Evolutionary conservation across 257 asterid species (phyloP).

Genomic region (Solanum microdontum): DNA sequence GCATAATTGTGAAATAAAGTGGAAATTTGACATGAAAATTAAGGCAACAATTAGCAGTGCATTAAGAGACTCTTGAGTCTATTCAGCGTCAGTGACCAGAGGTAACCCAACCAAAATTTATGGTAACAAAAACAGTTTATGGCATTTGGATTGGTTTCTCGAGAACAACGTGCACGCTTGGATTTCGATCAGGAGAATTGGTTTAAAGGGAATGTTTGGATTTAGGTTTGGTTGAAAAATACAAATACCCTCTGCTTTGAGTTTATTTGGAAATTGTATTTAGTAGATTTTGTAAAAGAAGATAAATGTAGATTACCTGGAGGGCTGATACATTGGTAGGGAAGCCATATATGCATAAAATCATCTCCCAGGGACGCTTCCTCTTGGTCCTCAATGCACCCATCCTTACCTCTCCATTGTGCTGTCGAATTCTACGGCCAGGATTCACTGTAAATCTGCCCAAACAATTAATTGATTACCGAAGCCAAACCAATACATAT

Average conservation of each 20-base stretch:
- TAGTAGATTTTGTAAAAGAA: not conserved
- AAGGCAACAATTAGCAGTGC: not conserved
- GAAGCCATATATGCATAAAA: constrained; percentile 84
- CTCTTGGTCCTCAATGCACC: constrained; percentile 87
- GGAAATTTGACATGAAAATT: not conserved
- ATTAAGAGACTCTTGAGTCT: not conserved
- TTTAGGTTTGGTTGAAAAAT: not conserved
- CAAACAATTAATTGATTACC: not conserved
- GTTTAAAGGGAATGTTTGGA: not conserved
- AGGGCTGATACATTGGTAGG: constrained; percentile 82
- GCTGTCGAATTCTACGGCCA: constrained; percentile 84
- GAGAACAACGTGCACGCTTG: not conserved
- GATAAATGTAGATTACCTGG: constrained; percentile 37
- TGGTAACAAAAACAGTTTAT: not conserved
- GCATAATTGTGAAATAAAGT: not conserved
- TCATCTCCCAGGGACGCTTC: constrained; percentile 99
- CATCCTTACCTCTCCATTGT: constrained; percentile 71
- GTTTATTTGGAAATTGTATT: not conserved
- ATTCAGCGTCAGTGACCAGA: not conserved
- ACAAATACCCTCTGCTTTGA: not conserved
- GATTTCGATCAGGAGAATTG: not conserved
- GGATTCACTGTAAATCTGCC: constrained; percentile 80
- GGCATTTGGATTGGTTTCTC: not conserved
- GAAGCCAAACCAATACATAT: not conserved
- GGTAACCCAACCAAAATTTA: not conserved